A percentile compares a stretch with the other conserved stretches of the same genome.
Conservation (phyloP, 192 early-diverging fungal genomes). For the Obelidium mucronatum region DNA sequence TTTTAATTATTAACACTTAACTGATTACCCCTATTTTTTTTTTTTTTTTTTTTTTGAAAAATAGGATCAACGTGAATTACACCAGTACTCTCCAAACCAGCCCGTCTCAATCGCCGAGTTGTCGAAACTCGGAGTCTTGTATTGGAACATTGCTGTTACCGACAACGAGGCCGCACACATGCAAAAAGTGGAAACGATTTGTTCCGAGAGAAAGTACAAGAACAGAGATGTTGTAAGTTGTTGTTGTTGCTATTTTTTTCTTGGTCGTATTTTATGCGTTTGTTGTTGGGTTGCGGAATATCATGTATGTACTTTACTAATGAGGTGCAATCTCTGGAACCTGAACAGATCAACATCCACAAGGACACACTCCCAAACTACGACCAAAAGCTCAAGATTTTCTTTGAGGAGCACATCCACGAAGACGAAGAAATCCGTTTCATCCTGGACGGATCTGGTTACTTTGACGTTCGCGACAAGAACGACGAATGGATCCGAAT, state of each 20-base stretch:
- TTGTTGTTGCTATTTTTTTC: too few species aligned
- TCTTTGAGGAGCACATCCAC: conserved; percentile 80
- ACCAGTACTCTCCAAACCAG: conserved; percentile 73
- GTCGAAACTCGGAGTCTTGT: conserved; percentile 72
- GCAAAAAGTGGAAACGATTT: conserved; percentile 72
- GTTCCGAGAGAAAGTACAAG: conserved; percentile 82
- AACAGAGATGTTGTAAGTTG: conserved; percentile 81
- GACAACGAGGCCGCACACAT: conserved; percentile 52
- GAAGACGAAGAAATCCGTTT: conserved; percentile 90
- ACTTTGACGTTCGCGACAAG: conserved; percentile 71
- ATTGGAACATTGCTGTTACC: conserved; percentile 65
- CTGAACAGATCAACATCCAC: conserved; percentile 77
- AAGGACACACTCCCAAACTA: conserved; percentile 84
- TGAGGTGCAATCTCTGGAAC: not conserved
- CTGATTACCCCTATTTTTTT: not conserved
- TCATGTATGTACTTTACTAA: conserved; percentile 1
- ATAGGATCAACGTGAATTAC: conserved; percentile 80
- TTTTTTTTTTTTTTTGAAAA: too few species aligned
- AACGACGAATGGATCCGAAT: conserved; percentile 93
- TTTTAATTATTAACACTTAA: not conserved
- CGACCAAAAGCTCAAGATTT: conserved; percentile 91
- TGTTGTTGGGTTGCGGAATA: not conserved
- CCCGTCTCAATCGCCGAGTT: conserved; percentile 75
- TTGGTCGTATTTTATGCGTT: not conserved
- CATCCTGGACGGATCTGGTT: conserved; percentile 92